These are phyloP conservation scores for Glycine latifolia DNA, from an alignment of 306 rosid species.

Conservation along the genomic window DNA sequence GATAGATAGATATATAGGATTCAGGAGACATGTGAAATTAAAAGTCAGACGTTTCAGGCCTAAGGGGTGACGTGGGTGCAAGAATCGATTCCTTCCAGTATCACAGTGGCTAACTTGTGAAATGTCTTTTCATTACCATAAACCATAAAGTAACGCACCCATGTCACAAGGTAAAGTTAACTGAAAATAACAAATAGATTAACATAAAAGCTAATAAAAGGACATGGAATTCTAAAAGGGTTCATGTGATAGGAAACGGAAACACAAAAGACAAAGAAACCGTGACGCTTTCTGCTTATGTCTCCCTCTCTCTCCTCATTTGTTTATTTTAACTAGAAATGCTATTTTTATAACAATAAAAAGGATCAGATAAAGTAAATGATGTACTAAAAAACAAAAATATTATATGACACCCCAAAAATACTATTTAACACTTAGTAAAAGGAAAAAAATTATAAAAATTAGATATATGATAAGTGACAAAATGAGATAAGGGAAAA, in stretches of 20 bases:
- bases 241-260: conserved; percentile 47
- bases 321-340: neutral
- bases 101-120: conserved; percentile 44
- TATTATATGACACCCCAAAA: too few relatives aligned
- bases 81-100: conserved; percentile 46
- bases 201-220: neutral
- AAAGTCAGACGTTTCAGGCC: neutral
- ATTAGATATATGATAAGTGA: too few relatives aligned
- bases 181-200: neutral
- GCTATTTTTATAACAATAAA: neutral
- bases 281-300: conserved; percentile 46
- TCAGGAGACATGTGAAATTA: conserved; percentile 33
- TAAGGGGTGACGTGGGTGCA: neutral
- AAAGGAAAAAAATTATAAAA: too few relatives aligned
- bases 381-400: neutral
- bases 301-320: neutral
- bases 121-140: conserved; percentile 40
- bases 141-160: conserved; percentile 35
- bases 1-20: neutral
- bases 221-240: conserved; percentile 36
- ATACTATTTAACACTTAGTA: too few relatives aligned
- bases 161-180: conserved; percentile 23
- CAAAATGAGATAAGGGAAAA: too few relatives aligned
- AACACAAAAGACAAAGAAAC: conserved; percentile 52
- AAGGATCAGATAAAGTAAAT: neutral